phyloP scores from a whole-genome alignment of 2,329 filamentous ascomycete genomes.

The Alternaria sp. region DNA sequence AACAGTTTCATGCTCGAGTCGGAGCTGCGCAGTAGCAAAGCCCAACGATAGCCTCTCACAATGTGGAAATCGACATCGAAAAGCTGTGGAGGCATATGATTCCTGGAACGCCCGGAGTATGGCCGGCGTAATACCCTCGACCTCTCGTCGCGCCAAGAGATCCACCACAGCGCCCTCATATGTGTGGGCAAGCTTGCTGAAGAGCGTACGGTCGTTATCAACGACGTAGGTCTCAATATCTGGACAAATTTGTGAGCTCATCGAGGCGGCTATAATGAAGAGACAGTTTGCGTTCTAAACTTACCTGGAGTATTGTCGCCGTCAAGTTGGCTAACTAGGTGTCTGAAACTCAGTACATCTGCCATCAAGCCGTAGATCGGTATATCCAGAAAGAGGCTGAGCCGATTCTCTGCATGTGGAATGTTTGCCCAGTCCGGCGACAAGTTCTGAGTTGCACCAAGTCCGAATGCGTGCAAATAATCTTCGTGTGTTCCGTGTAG shows the following conservation, averaged over 20 bases:
- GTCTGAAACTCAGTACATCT: too few species aligned
- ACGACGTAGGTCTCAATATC: background rate
- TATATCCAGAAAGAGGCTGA: too few species aligned
- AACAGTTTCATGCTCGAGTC: background rate
- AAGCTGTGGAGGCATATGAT: background rate
- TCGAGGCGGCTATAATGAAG: too few species aligned
- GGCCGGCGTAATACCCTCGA: background rate
- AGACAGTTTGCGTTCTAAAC: accelerated
- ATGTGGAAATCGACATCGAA: background rate
- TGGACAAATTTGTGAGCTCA: too few species aligned
- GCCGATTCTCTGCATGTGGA: too few species aligned
- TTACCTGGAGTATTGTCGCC: too few species aligned
- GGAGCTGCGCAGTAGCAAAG: background rate
- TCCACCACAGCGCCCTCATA: accelerated
- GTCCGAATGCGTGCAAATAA: background rate
- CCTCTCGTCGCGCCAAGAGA: accelerated
- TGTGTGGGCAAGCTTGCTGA: background rate
- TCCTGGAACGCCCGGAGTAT: background rate
- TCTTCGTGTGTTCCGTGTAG: background rate
- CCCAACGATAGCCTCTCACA: background rate
- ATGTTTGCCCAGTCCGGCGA: too few species aligned
- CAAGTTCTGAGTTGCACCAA: too few species aligned
- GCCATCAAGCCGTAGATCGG: too few species aligned
- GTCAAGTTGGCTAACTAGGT: accelerated
- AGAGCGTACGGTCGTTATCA: background rate